phyloP scores from a whole-genome alignment of 2,329 filamentous ascomycete species.

The Apiospora rasikravindrae region DNA sequence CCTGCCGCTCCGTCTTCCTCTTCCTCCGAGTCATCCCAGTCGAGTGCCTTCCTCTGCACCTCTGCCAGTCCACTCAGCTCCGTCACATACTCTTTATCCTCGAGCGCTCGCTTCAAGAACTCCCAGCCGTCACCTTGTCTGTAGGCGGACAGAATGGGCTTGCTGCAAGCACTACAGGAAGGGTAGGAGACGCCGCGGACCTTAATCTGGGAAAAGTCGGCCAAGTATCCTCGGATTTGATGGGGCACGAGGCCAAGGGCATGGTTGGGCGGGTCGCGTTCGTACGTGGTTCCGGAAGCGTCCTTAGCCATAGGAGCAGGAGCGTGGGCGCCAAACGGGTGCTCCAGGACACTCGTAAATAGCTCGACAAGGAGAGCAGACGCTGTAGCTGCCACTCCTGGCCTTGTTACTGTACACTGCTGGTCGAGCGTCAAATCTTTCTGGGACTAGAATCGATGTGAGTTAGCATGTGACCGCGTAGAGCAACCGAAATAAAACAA shows the following conservation, averaged over 20 bases:
- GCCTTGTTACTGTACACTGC: conserved; percentile 95
- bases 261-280: conserved; percentile 62
- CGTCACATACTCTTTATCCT: conserved; percentile 78
- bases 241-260: conserved; percentile 76
- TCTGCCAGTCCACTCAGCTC: conserved; percentile 59
- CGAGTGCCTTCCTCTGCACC: conserved; percentile 40
- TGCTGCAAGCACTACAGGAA: conserved; percentile 81
- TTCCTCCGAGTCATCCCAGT: conserved; percentile 42
- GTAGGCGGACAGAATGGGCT: conserved; percentile 71
- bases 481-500: not conserved
- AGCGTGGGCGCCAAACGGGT: conserved; percentile 71
- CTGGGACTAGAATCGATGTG: conserved; percentile 67
- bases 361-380: conserved; percentile 91
- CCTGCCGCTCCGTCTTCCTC: conserved; percentile 35
- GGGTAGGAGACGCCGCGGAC: conserved; percentile 79
- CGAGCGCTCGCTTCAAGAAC: conserved; percentile 76
- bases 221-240: conserved; percentile 78
- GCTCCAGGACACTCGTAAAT: conserved; percentile 85
- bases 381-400: conserved; percentile 89
- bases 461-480: conserved; percentile 30
- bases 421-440: conserved; percentile 96
- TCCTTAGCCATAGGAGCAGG: conserved; percentile 56
- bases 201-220: conserved; percentile 74
- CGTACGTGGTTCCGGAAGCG: conserved; percentile 47
- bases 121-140: conserved; percentile 68